phyloP scores from a whole-genome alignment of 805 yeast genomes.

The Saccharomyces kudriavzevii region DNA sequence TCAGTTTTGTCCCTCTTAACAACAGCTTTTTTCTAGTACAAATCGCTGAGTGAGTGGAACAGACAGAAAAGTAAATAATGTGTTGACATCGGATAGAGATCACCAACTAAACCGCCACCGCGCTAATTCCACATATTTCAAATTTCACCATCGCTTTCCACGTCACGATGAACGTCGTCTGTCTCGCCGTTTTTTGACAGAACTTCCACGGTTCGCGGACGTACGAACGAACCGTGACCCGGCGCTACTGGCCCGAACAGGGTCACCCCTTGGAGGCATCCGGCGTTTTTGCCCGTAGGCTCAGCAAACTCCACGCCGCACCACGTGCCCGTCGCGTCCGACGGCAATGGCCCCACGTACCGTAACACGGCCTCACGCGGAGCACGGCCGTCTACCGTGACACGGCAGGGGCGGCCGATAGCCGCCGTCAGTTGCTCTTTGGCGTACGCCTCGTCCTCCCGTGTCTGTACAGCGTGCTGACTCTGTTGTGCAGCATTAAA shows the following conservation, averaged over 20 bases:
- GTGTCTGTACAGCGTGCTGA: background rate
- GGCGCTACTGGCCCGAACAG: conserved; percentile 48
- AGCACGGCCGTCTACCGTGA: conserved; percentile 16
- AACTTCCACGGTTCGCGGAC: conserved; percentile 57
- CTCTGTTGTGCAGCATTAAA: conserved; percentile 28
- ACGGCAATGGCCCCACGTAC: conserved; percentile 61
- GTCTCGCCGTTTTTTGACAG: conserved; percentile 46
- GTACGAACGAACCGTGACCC: conserved; percentile 71
- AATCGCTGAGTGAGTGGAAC: background rate
- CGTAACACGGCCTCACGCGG: conserved; percentile 60
- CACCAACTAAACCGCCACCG: background rate
- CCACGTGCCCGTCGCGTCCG: conserved; percentile 48
- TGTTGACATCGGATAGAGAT: background rate
- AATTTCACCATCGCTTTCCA: conserved; percentile 35
- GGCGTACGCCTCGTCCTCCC: conserved; percentile 40
- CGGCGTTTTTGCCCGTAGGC: conserved; percentile 82
- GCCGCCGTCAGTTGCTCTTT: conserved; percentile 40
- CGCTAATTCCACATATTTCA: conserved; percentile 11
- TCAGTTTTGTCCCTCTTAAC: background rate
- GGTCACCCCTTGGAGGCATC: conserved; percentile 51
- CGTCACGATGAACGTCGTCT: conserved; percentile 38
- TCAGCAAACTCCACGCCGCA: conserved; percentile 80
- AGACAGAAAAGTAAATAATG: background rate
- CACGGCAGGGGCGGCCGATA: conserved; percentile 33
- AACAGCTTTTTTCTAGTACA: background rate